Evolutionary conservation across 345 rosid species (phyloP).

Genomic region (Sonneratia alba): DNA sequence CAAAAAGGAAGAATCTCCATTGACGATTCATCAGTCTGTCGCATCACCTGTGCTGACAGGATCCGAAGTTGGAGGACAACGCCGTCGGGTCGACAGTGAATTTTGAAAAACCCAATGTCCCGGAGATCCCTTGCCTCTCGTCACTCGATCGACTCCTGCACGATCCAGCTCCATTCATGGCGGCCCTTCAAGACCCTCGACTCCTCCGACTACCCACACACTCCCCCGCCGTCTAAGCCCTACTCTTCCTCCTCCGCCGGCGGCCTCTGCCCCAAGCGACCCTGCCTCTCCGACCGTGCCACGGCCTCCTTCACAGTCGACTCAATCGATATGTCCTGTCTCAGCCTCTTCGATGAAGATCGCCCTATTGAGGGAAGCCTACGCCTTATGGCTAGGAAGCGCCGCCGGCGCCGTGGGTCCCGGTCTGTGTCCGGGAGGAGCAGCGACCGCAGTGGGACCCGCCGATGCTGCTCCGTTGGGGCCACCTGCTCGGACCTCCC

Average conservation of each 20-base stretch:
- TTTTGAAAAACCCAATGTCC: conserved; percentile 21
- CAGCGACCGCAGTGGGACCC: conserved; percentile 82
- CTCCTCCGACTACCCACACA: conserved; percentile 31
- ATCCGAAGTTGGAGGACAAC: background rate
- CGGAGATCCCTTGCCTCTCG: conserved; percentile 39
- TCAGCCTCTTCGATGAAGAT: conserved; percentile 69
- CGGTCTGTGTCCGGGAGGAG: conserved; percentile 87
- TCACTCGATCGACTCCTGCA: conserved; percentile 67
- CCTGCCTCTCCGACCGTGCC: conserved; percentile 88
- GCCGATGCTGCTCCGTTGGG: conserved; percentile 81
- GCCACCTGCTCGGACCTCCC: conserved; percentile 93
- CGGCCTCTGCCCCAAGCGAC: conserved; percentile 50
- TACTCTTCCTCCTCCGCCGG: conserved; percentile 16
- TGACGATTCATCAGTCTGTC: background rate
- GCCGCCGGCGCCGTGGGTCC: conserved; percentile 81
- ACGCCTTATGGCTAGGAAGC: conserved; percentile 48
- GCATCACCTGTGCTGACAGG: background rate
- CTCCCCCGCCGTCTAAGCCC: conserved; percentile 24
- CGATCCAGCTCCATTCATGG: conserved; percentile 84
- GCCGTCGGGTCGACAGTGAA: background rate
- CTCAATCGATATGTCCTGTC: conserved; percentile 59
- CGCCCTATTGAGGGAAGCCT: conserved; percentile 24
- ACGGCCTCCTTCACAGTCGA: conserved; percentile 63
- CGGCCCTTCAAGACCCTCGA: conserved; percentile 56
- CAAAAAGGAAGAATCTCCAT: background rate